Conservation (phyloP, 2,329 filamentous ascomycete genomes). For the Xylaria sp. region DNA sequence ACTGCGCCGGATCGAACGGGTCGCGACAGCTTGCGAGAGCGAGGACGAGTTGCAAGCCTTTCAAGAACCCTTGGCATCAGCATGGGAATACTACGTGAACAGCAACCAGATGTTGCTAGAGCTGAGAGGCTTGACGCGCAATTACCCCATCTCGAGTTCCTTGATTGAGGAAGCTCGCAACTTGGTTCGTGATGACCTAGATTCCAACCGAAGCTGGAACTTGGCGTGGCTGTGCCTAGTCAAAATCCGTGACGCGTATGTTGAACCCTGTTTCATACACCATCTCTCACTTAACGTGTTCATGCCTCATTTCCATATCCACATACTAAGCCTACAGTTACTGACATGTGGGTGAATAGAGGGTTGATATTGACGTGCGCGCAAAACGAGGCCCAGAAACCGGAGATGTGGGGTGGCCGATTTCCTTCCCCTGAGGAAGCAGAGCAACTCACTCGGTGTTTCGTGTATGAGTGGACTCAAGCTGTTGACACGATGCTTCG, state of each 20-base stretch:
- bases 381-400: conserved; percentile 67
- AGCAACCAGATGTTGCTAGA: conserved; percentile 77
- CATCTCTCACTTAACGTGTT: neutral
- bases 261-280: conserved; percentile 33
- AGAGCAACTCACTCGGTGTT: conserved; percentile 69
- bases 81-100: conserved; percentile 78
- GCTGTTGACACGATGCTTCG: conserved; percentile 74
- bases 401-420: conserved; percentile 76
- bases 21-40: conserved; percentile 67
- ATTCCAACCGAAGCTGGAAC: conserved; percentile 79
- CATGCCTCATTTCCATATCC: neutral
- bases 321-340: neutral
- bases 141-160: conserved; percentile 75
- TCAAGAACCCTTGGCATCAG: conserved; percentile 73
- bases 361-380: conserved; percentile 72
- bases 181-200: conserved; percentile 71
- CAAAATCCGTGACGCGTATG: conserved; percentile 74
- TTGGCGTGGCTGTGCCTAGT: conserved; percentile 76
- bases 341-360: conserved; percentile 51
- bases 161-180: conserved; percentile 73
- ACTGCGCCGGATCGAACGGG: conserved; percentile 76
- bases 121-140: conserved; percentile 73
- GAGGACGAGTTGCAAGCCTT: conserved; percentile 69
- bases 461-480: conserved; percentile 73
- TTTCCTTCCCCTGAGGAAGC: conserved; percentile 67